Evolutionary conservation across 495 filamentous ascomycete species (phyloP).

Genomic region (Tetracladium marchalianum): DNA sequence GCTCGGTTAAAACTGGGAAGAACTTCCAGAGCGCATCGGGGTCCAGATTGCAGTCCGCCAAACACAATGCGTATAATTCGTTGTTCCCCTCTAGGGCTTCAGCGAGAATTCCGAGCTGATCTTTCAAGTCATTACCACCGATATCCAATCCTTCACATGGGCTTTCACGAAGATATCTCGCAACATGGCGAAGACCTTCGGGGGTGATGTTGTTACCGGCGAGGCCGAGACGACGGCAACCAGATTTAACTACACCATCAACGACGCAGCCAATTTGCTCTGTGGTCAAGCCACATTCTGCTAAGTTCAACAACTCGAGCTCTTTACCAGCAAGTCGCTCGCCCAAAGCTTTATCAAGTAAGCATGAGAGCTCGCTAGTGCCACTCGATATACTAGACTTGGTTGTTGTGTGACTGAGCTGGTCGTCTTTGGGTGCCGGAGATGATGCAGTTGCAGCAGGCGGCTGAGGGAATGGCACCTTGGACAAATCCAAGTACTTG

Average conservation of each 20-base stretch:
- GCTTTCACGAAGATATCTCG: slow-evolving; percentile 59
- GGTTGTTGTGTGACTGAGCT: slow-evolving; percentile 10
- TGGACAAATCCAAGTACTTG: slow-evolving; percentile 76
- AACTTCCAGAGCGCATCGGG: slow-evolving; percentile 62
- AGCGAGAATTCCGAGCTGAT: slow-evolving; percentile 59
- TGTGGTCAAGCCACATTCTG: slow-evolving; percentile 61
- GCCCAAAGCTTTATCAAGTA: slow-evolving; percentile 64
- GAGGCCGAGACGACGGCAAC: slow-evolving; percentile 66
- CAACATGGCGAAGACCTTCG: slow-evolving; percentile 64
- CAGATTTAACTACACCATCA: slow-evolving; percentile 63
- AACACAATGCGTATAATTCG: slow-evolving; percentile 69
- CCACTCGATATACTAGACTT: slow-evolving; percentile 14
- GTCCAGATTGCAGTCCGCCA: slow-evolving; percentile 78
- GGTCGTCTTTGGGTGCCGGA: slow-evolving; percentile 7
- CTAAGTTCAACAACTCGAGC: slow-evolving; percentile 77
- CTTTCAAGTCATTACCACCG: slow-evolving; percentile 74
- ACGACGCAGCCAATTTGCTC: slow-evolving; percentile 64
- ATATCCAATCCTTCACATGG: slow-evolving; percentile 84
- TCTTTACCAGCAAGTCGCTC: slow-evolving; percentile 65
- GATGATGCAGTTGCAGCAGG: slow-evolving; percentile 13
- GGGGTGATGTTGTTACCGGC: slow-evolving; percentile 69
- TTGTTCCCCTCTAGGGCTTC: slow-evolving; percentile 45
- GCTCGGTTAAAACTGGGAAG: slow-evolving; percentile 60
- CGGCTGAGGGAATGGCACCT: slow-evolving; percentile 65
- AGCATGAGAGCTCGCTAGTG: slow-evolving; percentile 25